A percentile compares a stretch with the other conserved stretches of the same genome.
phyloP scores from a whole-genome alignment of 129 eudicot species.

The Tagetes patula region DNA sequence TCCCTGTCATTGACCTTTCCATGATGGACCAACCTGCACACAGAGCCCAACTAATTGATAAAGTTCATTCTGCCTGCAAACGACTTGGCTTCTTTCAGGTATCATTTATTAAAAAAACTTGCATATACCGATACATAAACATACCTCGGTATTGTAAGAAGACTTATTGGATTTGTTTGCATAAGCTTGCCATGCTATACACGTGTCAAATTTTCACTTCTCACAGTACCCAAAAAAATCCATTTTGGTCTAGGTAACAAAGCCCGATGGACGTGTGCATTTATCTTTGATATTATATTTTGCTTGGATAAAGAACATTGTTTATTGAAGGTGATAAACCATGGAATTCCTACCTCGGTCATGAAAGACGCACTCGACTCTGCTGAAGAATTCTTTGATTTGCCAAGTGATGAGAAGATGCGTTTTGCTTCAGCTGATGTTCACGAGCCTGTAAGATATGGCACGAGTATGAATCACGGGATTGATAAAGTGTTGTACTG shows the following conservation, averaged over 20 bases:
- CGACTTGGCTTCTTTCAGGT: constrained; percentile 71
- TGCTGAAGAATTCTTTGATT: constrained; percentile 51
- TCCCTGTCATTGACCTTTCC: constrained; percentile 57
- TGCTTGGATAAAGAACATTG: constrained; percentile 9
- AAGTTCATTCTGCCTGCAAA: constrained; percentile 54
- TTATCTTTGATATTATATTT: neutral
- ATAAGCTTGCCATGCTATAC: constrained; percentile 22
- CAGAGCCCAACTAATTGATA: constrained; percentile 33
- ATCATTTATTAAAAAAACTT: neutral
- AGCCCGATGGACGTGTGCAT: constrained; percentile 18
- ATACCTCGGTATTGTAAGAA: neutral
- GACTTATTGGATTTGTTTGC: constrained; percentile 21
- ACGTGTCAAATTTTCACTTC: constrained; percentile 1
- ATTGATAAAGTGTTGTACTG: constrained; percentile 52
- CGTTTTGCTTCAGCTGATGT: constrained; percentile 46
- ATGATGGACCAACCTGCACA: constrained; percentile 34
- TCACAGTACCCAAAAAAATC: neutral
- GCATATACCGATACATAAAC: neutral
- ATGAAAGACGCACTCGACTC: constrained; percentile 47
- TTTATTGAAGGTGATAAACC: constrained; percentile 56
- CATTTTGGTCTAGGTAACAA: too few species aligned
- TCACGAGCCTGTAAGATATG: constrained; percentile 61
- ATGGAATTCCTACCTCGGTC: constrained; percentile 52
- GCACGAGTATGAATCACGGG: constrained; percentile 57
- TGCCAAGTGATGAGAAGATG: constrained; percentile 57